Base-by-base conservation (phyloP, 768 basidiomycete species). In the Phylloporus sp. region DNA sequence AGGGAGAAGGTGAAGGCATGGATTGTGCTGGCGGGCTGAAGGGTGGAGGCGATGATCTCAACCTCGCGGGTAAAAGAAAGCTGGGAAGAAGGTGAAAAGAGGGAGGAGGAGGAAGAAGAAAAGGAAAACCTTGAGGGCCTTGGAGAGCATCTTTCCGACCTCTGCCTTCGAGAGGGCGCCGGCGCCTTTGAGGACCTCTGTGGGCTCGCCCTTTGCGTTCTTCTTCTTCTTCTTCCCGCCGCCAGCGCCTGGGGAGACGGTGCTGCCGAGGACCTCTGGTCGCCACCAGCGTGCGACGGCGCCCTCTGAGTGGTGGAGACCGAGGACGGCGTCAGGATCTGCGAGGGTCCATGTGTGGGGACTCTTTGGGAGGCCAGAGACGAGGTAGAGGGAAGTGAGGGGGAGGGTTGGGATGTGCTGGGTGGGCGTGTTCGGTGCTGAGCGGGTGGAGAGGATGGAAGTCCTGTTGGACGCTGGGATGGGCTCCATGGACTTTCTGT, bases 31-130 rank as follows among this genome's bases (percentile, higher is more conserved):
- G 93, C 86, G 7, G 94, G 94, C 56, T 94, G 90, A 9, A 94
- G 77, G 0, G 91, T 90, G n/a, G 92, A 91, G 13, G 92, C 90
- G 62, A 97, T 87, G 46, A 97, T 85, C 64, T 94, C 91, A 34
- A 94, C 88, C 64, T 95, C 92, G 43, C 87, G 86, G 28, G 89
- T 82, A 66, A 94, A 93, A 8, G 90, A 90, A 36, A 94, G 82
- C 90, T 93, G 15, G 26, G 28, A 13, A 4, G 38, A 15, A 15
- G 22, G 42, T 49, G 43, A 42, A 53, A 13, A 21, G 48, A 24
- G 38, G 4, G 11, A 17, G 38, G n/a, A n/a, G 1, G 18, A 18
- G 8, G 1, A n/a, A 5, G 26, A 26, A 13, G 20, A 9, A 22
- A 6, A 31, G 28, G 57, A 66, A 47, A 48, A 88, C 89, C 79